phyloP scores from a whole-genome alignment of 495 filamentous ascomycete genomes.

The Aeminium ludgeri region DNA sequence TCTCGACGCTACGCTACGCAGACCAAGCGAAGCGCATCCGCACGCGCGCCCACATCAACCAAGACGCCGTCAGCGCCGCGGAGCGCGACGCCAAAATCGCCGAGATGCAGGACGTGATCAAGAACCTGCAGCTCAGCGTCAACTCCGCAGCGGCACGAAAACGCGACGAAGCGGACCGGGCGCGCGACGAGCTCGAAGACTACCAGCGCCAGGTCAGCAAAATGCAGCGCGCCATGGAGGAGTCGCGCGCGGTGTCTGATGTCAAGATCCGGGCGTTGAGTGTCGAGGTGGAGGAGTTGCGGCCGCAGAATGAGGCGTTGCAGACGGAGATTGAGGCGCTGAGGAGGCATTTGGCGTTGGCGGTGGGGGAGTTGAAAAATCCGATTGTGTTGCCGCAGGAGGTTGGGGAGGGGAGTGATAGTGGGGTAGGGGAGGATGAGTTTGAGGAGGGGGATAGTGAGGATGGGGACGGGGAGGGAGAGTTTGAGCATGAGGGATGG shows the following conservation, averaged over 20 bases:
- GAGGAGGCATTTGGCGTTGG: slow-evolving; percentile 67
- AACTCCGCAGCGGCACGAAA: slow-evolving; percentile 33
- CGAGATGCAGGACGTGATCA: slow-evolving; percentile 88
- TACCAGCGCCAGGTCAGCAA: slow-evolving; percentile 74
- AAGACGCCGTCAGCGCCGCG: slow-evolving; percentile 70
- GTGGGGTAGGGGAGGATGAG: slow-evolving; percentile 20
- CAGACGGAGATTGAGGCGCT: slow-evolving; percentile 80
- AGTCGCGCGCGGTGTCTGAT: slow-evolving; percentile 69
- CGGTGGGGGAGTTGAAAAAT: slow-evolving; percentile 71
- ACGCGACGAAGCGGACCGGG: slow-evolving; percentile 30
- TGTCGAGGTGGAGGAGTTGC: slow-evolving; percentile 40
- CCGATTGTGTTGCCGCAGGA: slow-evolving; percentile 48
- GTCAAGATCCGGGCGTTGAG: slow-evolving; percentile 75
- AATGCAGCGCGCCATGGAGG: slow-evolving; percentile 90
- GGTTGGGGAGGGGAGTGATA: slow-evolving; percentile 11
- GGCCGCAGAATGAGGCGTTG: slow-evolving; percentile 32
- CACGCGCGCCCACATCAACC: slow-evolving; percentile 89
- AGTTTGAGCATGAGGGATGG: slow-evolving; percentile 27
- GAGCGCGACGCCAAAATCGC: slow-evolving; percentile 86
- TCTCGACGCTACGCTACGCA: slow-evolving; percentile 88
- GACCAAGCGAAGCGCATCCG: slow-evolving; percentile 97
- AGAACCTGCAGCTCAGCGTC: slow-evolving; percentile 56
- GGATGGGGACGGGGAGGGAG: slow-evolving; percentile 17
- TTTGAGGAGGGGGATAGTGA: slow-evolving; percentile 17
- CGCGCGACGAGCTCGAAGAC: slow-evolving; percentile 62